Percentiles rank a stretch among this genome's conserved stretches.
Conservation (phyloP, 495 filamentous ascomycete genomes). For the Aspergillus olivimuriae region DNA sequence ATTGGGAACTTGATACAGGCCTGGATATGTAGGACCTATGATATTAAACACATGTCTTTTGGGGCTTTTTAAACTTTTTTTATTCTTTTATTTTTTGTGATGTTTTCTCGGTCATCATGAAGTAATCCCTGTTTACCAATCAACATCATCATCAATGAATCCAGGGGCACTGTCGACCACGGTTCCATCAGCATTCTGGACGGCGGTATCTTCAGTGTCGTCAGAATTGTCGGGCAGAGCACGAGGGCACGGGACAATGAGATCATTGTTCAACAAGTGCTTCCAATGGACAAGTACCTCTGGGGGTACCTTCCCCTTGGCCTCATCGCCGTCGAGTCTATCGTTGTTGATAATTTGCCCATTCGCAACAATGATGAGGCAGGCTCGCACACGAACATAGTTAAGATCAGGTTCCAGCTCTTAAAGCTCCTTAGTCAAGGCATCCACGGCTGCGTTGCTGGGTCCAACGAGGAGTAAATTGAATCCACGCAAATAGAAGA, state of each 20-base stretch:
- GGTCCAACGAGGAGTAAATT: no score
- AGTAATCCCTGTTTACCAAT: neutral
- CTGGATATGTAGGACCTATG: neutral
- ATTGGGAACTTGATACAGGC: no score
- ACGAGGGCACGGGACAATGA: neutral
- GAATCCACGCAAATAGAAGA: no score
- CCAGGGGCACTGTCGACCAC: no score
- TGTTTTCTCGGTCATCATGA: neutral
- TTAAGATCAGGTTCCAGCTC: no score
- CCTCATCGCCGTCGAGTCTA: neutral
- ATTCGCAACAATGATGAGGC: neutral
- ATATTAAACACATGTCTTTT: neutral
- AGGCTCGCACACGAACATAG: neutral
- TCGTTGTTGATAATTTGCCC: neutral
- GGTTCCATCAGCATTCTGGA: no score
- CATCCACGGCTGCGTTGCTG: no score
- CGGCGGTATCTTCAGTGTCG: no score
- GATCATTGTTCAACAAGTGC: neutral
- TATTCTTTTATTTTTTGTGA: no score
- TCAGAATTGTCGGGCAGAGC: neutral
- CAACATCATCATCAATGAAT: neutral
- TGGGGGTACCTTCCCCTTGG: neutral
- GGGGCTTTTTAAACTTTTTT: constrained; percentile 1
- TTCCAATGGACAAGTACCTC: constrained; percentile 1
- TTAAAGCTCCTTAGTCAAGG: no score